Conservation (phyloP, 805 yeast genomes). For the Yamadazyma endophytica region DNA sequence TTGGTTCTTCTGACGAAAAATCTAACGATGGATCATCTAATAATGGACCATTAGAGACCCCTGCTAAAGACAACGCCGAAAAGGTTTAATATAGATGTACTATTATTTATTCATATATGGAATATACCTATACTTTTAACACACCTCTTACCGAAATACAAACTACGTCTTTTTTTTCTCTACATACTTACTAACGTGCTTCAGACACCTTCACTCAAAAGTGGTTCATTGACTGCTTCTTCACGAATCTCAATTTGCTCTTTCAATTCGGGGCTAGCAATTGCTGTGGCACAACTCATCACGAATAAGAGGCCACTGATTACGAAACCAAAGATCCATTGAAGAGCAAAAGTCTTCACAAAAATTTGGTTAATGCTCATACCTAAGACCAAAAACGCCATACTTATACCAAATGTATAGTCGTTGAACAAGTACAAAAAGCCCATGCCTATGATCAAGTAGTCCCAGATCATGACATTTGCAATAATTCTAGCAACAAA, state of each 20-base stretch:
- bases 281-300: slow-evolving; percentile 43
- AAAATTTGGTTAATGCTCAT: slow-evolving; percentile 68
- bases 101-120: too few relatives aligned
- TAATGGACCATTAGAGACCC: slow-evolving; percentile 6
- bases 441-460: slow-evolving; percentile 59
- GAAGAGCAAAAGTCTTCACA: slow-evolving; percentile 68
- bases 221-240: slow-evolving; percentile 8
- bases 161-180: too few relatives aligned
- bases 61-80: slow-evolving; percentile 2
- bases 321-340: slow-evolving; percentile 79
- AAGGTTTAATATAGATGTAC: slow-evolving; percentile 3
- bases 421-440: slow-evolving; percentile 59
- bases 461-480: slow-evolving; percentile 74
- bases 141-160: too few relatives aligned
- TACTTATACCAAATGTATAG: slow-evolving; percentile 63
- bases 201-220: background rate
- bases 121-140: too few relatives aligned
- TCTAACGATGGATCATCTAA: slow-evolving; percentile 5
- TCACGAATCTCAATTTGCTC: slow-evolving; percentile 11
- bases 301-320: slow-evolving; percentile 57
- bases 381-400: slow-evolving; percentile 57
- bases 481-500: slow-evolving; percentile 66
- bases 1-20: slow-evolving; percentile 8
- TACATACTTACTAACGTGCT: background rate
- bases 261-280: slow-evolving; percentile 13